phyloP scores from a whole-genome alignment of 345 rosid species.

The Acer yangbiense region DNA sequence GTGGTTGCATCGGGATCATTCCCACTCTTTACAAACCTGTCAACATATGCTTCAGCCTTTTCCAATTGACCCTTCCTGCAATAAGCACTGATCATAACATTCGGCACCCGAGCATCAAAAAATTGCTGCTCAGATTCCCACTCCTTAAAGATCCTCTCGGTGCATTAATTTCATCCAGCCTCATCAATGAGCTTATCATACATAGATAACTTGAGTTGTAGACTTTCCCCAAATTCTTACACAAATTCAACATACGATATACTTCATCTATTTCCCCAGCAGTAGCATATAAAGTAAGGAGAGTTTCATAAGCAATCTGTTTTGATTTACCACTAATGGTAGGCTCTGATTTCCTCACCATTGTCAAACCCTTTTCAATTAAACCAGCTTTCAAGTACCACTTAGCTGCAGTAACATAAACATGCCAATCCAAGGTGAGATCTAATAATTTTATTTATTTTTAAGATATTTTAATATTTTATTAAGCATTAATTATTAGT shows the following conservation, averaged over 20 bases:
- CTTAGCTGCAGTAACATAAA: slow-evolving; percentile 44
- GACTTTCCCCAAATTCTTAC: slow-evolving; percentile 38
- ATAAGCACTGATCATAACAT: slow-evolving; percentile 46
- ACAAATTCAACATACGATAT: slow-evolving; percentile 54
- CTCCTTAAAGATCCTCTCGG: slow-evolving; percentile 55
- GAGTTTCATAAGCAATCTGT: slow-evolving; percentile 38
- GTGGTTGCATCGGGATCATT: slow-evolving; percentile 31
- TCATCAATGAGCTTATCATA: slow-evolving; percentile 55
- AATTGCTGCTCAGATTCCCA: slow-evolving; percentile 44
- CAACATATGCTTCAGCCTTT: slow-evolving; percentile 55
- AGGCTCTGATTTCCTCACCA: slow-evolving; percentile 52
- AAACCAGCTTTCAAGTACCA: slow-evolving; percentile 53
- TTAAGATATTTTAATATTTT: too few relatives aligned
- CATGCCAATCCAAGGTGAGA: slow-evolving; percentile 42
- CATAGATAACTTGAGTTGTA: slow-evolving; percentile 46
- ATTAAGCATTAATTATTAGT: too few relatives aligned
- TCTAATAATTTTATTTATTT: too few relatives aligned
- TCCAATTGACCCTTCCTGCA: slow-evolving; percentile 48
- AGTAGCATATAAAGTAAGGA: slow-evolving; percentile 50
- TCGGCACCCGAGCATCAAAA: slow-evolving; percentile 52
- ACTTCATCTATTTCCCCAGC: slow-evolving; percentile 51
- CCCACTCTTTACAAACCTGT: slow-evolving; percentile 33
- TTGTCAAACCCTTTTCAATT: slow-evolving; percentile 37
- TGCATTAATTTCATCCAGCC: slow-evolving; percentile 53
- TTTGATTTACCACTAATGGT: slow-evolving; percentile 18